A percentile compares a stretch with the other conserved stretches of the same genome.
phyloP scores from a whole-genome alignment of 345 rosid species.

The Cardiospermum halicacabum region DNA sequence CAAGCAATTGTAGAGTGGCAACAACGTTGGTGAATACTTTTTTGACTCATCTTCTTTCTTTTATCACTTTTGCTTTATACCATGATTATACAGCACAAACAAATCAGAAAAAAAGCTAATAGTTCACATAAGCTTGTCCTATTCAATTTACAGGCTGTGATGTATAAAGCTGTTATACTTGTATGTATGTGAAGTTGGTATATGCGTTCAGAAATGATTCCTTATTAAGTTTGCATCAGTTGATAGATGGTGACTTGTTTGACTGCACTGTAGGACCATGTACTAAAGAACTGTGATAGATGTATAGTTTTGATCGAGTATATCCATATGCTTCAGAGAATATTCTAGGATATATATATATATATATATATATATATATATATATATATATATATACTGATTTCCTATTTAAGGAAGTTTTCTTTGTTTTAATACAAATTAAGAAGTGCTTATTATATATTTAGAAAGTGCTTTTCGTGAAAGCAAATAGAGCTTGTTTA shows the following conservation, averaged over 20 bases:
- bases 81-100: not conserved
- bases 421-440: too few species aligned
- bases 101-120: not conserved
- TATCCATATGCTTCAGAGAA: too few species aligned
- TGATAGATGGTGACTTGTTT: not conserved
- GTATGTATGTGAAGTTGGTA: not conserved
- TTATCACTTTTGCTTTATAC: not conserved
- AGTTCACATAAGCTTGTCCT: not conserved
- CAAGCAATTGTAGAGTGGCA: slow-evolving; percentile 83
- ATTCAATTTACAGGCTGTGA: not conserved
- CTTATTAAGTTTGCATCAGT: not conserved
- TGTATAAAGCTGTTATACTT: not conserved
- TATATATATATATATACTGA: too few species aligned
- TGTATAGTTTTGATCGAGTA: too few species aligned
- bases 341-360: too few species aligned
- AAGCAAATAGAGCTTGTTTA: too few species aligned
- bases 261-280: not conserved
- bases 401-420: too few species aligned
- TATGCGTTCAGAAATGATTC: not conserved
- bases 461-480: too few species aligned
- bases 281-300: too few species aligned
- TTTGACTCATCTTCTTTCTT: not conserved
- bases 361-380: too few species aligned
- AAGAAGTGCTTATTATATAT: too few species aligned
- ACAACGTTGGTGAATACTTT: slow-evolving; percentile 39